These are phyloP conservation scores for Arxiozyma heterogenica DNA, from an alignment of 1,139 yeast genomes.

Conservation along the genomic window DNA sequence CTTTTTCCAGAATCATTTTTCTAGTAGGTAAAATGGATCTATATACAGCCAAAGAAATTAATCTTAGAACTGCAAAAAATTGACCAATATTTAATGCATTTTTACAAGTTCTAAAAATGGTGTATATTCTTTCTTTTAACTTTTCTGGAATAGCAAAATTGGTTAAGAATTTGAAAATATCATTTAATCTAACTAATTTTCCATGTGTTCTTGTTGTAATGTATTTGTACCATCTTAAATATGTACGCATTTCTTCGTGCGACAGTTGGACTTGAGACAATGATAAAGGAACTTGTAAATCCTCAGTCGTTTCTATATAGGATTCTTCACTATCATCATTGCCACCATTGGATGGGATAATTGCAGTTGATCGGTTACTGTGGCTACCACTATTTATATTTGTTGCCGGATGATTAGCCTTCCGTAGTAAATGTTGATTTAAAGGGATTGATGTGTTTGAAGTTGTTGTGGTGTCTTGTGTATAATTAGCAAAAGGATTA, in stretches of 20 bases:
- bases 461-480: neutral
- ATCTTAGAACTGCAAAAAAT: constrained; percentile 61
- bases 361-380: neutral
- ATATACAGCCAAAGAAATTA: constrained; percentile 44
- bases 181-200: constrained; percentile 48
- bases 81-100: constrained; percentile 59
- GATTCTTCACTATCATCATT: neutral
- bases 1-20: constrained; percentile 40
- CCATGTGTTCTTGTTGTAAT: constrained; percentile 49
- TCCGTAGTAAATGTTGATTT: neutral
- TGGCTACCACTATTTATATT: neutral
- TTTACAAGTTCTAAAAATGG: constrained; percentile 43
- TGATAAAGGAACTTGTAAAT: constrained; percentile 45
- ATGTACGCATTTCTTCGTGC: constrained; percentile 57
- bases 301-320: constrained; percentile 25
- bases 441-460: neutral
- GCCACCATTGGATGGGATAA: neutral
- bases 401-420: neutral
- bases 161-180: constrained; percentile 53
- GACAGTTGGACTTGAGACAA: constrained; percentile 54
- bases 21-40: constrained; percentile 43
- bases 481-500: constrained; percentile 1
- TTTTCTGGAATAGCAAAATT: constrained; percentile 47
- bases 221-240: constrained; percentile 70
- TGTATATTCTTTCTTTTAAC: constrained; percentile 39